Base-by-base conservation (phyloP, 768 basidiomycete species). In the Leccinum truebloodii region DNA sequence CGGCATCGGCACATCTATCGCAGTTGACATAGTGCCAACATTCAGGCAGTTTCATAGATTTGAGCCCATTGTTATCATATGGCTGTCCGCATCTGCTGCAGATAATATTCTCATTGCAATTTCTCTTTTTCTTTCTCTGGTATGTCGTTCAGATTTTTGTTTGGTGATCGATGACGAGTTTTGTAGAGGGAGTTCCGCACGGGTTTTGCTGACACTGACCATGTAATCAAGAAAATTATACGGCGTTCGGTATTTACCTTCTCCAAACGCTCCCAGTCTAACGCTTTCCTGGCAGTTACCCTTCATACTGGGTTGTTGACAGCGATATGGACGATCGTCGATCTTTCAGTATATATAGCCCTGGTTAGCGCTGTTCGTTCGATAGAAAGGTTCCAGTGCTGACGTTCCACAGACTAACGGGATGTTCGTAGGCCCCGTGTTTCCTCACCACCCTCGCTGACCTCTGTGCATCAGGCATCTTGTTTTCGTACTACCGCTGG, bases 21-120 rank as follows among this genome's bases (percentile, higher is more conserved):
- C 71, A 46, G 63, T 73, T 48, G 67, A 63, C 16, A 62, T 71
- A 20, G 66, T 74, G 6, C 67, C 69, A 1, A 61, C 61, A 8
- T 77, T 73, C 54, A 57, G 60, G 1, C 53, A 74, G 37, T 68
- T 78, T 54, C 64, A 70, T 28, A 69, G 58, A 48, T 77, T 77
- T 30, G 63, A 75, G 55, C 59, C 64, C 13, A 57, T 75, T 46
- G 72, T 70, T 49, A 72, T 73, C 35, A 39, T 72, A 9, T 85
- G 84, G 83, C 77, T 85, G 32, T 64, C 76, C 18, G 67, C 78
- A 0, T 76, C 81, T 13, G 79, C 78, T 6, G 69, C 76, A 12
- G 77, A 78, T 12, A 85, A 85, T 65, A 63, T 80, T 8, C 62
- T 82, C 10, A 85, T 86, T 53, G 79, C 84, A 1, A 57, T 67